Percentiles rank a stretch among this genome's conserved stretches.
Conservation (phyloP, 1,284 basidiomycete genomes). For the Fomitopsis schrenkii region DNA sequence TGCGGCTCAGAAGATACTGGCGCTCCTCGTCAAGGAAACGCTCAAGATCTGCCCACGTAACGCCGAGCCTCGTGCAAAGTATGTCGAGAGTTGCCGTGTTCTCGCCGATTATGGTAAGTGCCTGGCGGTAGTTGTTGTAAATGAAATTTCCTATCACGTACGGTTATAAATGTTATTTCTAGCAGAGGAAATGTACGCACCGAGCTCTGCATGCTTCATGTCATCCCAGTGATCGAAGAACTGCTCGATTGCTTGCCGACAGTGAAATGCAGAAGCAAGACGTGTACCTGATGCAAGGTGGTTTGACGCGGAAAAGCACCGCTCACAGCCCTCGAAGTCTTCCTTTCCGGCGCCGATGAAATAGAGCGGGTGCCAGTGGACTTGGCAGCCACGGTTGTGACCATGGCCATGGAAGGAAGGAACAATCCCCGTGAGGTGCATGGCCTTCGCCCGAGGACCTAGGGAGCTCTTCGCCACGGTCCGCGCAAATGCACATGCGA, state of each 20-base stretch:
- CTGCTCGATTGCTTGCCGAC: constrained; percentile 21
- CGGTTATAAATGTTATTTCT: not conserved
- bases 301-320: constrained; percentile 29
- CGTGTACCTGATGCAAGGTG: constrained; percentile 19
- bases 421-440: constrained; percentile 12
- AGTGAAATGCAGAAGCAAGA: constrained; percentile 22
- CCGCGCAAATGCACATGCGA: constrained; percentile 27
- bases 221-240: constrained; percentile 13
- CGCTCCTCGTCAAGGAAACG: constrained; percentile 6
- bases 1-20: not conserved
- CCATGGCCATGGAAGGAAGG: constrained; percentile 7
- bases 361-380: constrained; percentile 26
- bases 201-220: constrained; percentile 13
- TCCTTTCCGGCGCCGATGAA: constrained; percentile 30
- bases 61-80: not conserved
- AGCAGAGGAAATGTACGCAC: not conserved
- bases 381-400: constrained; percentile 32
- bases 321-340: too few relatives aligned
- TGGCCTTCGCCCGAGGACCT: not conserved
- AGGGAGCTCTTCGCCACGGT: constrained; percentile 26
- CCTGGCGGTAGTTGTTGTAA: constrained; percentile 23
- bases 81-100: constrained; percentile 5
- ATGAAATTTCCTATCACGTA: constrained; percentile 19
- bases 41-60: constrained; percentile 16
- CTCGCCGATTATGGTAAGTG: constrained; percentile 13